phyloP scores from a whole-genome alignment of 2,329 filamentous ascomycete species.

The Pseudohalonectria lignicola region DNA sequence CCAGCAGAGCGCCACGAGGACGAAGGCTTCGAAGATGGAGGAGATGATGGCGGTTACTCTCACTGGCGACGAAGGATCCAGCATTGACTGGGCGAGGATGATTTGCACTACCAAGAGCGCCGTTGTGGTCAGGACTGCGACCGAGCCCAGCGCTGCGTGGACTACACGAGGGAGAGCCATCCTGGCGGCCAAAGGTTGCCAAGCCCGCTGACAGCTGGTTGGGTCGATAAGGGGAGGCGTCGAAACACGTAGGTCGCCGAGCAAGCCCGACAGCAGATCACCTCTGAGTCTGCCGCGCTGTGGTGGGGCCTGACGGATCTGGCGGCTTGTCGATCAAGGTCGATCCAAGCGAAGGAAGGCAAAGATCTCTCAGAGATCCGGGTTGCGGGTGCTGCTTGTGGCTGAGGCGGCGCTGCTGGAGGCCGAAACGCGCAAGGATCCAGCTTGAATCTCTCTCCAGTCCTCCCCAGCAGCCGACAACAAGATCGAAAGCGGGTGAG shows the following conservation, averaged over 20 bases:
- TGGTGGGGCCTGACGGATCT: no score
- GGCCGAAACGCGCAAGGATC: constrained; percentile 6
- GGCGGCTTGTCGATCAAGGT: no score
- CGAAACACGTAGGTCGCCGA: no score
- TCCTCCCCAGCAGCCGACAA: constrained; percentile 2
- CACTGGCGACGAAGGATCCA: constrained; percentile 16
- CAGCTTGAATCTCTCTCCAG: constrained; percentile 7
- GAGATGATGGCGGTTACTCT: constrained; percentile 25
- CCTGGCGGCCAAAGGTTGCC: constrained; percentile 2
- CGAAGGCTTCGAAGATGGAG: constrained; percentile 22
- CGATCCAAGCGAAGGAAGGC: no score
- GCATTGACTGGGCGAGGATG: constrained; percentile 24
- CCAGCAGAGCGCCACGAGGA: constrained; percentile 21
- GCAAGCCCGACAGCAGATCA: constrained; percentile 1
- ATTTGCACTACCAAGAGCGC: constrained; percentile 27
- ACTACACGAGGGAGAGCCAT: constrained; percentile 24
- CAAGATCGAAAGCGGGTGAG: not conserved
- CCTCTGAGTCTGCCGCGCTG: no score
- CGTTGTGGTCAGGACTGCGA: constrained; percentile 25
- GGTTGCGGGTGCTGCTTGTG: not conserved
- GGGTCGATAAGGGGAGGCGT: not conserved
- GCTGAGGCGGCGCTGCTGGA: not conserved
- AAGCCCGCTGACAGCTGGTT: not conserved
- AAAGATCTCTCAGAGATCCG: no score
- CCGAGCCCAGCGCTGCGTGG: constrained; percentile 22